A percentile compares a stretch with the other conserved stretches of the same genome.
Conservation (phyloP, 306 rosid genomes). For the Boehmeria nivea region DNA sequence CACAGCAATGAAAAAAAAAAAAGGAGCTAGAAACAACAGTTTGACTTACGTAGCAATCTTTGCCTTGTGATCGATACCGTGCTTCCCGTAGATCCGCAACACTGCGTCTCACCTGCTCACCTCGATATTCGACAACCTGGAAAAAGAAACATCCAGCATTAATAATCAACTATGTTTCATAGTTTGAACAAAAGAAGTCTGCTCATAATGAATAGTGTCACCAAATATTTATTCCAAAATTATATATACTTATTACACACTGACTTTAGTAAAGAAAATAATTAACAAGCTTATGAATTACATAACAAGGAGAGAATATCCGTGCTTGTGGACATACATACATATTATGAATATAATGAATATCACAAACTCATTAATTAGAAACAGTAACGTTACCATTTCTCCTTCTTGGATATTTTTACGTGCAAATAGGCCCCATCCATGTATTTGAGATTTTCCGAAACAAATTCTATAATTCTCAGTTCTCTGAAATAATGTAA, state of each 20-base stretch:
- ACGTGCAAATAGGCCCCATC: constrained; percentile 99
- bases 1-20: constrained; percentile 6
- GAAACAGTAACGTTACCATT: constrained; percentile 45
- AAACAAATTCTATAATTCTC: constrained; percentile 73
- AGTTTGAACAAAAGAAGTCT: not conserved
- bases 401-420: constrained; percentile 90
- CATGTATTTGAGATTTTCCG: constrained; percentile 98
- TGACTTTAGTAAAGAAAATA: too few relatives aligned
- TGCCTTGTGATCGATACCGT: constrained; percentile 67
- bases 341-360: not conserved
- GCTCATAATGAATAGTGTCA: too few relatives aligned
- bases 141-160: constrained; percentile 19
- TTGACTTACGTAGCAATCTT: constrained; percentile 90
- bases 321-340: not conserved
- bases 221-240: not conserved
- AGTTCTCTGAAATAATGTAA: constrained; percentile 53
- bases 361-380: not conserved
- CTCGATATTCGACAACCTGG: constrained; percentile 92
- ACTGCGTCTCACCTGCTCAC: constrained; percentile 78
- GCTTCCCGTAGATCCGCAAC: constrained; percentile 87
- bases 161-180: constrained; percentile 7
- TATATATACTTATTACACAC: too few relatives aligned
- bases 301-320: not conserved
- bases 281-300: not conserved
- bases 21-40: not conserved